phyloP scores from a whole-genome alignment of 2,329 filamentous ascomycete species.

The Sordariomycetes sp. region DNA sequence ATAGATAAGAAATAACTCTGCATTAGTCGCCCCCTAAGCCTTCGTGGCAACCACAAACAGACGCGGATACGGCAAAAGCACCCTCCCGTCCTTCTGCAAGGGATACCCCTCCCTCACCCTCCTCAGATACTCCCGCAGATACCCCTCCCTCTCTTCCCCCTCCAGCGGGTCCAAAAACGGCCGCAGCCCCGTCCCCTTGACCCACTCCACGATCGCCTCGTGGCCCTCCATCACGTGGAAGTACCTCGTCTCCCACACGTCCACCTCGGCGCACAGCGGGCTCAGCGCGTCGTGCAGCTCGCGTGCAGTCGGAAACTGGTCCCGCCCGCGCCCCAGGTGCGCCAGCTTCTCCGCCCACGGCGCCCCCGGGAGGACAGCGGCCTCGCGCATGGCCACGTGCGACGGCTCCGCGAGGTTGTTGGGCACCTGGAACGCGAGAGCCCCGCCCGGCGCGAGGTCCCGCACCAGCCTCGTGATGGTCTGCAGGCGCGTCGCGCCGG shows the following conservation, averaged over 20 bases:
- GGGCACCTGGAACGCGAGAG: conserved; percentile 40
- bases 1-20: no score
- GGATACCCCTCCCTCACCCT: conserved; percentile 32
- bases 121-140: conserved; percentile 33
- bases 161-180: conserved; percentile 40
- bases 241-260: conserved; percentile 45
- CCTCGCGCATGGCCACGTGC: conserved; percentile 35
- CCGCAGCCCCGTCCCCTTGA: conserved; percentile 43
- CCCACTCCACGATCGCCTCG: conserved; percentile 45
- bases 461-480: conserved; percentile 31
- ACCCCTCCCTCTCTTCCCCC: conserved; percentile 26
- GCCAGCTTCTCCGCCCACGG: conserved; percentile 23
- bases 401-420: conserved; percentile 37
- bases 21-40: no score
- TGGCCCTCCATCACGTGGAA: conserved; percentile 37
- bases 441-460: conserved; percentile 27
- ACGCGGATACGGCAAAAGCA: conserved; percentile 43
- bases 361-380: conserved; percentile 20
- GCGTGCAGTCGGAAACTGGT: conserved; percentile 33
- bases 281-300: conserved; percentile 38
- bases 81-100: conserved; percentile 34
- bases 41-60: conserved; percentile 38
- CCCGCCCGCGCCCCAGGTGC: conserved; percentile 25
- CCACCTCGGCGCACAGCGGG: conserved; percentile 27
- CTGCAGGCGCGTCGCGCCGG: conserved; percentile 26